A percentile compares a stretch with the other conserved stretches of the same genome.
Conservation (phyloP, 2,329 filamentous ascomycete species). For the Aspergillus niger region DNA sequence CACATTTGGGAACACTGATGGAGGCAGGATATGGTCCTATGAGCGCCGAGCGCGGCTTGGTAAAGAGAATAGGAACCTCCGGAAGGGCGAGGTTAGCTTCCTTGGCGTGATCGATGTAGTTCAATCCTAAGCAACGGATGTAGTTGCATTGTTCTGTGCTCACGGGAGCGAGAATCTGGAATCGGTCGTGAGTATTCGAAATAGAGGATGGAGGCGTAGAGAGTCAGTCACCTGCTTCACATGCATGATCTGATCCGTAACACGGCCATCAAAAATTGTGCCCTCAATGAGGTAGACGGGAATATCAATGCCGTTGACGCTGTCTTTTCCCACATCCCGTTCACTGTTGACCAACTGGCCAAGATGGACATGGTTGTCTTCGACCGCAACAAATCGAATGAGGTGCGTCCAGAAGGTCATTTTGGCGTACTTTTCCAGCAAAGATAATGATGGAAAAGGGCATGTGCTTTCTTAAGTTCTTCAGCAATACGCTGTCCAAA, state of each 20-base stretch:
- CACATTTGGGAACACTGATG: slow-evolving; percentile 34
- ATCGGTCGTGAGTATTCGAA: neutral
- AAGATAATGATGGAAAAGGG: neutral
- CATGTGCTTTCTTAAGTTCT: neutral
- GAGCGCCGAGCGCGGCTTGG: slow-evolving; percentile 37
- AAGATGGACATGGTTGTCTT: slow-evolving; percentile 15
- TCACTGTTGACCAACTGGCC: slow-evolving; percentile 9
- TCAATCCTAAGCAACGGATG: slow-evolving; percentile 52
- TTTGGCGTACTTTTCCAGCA: neutral
- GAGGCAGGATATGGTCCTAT: slow-evolving; percentile 29
- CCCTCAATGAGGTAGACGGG: slow-evolving; percentile 6
- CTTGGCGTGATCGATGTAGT: slow-evolving; percentile 46
- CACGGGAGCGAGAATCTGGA: slow-evolving; percentile 8
- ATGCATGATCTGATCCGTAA: slow-evolving; percentile 8
- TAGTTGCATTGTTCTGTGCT: slow-evolving; percentile 27
- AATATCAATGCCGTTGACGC: slow-evolving; percentile 2
- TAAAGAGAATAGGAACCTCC: slow-evolving; percentile 38
- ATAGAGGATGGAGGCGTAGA: neutral
- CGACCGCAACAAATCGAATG: slow-evolving; percentile 10
- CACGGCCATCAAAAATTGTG: slow-evolving; percentile 12
- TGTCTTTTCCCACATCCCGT: slow-evolving; percentile 6
- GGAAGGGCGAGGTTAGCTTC: slow-evolving; percentile 44
- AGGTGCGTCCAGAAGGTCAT: slow-evolving; percentile 13
- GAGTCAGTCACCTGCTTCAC: slow-evolving; percentile 2
- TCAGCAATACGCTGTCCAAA: neutral